Conservation (phyloP, 2,329 filamentous ascomycete genomes). For the Colletotrichum simmondsii region DNA sequence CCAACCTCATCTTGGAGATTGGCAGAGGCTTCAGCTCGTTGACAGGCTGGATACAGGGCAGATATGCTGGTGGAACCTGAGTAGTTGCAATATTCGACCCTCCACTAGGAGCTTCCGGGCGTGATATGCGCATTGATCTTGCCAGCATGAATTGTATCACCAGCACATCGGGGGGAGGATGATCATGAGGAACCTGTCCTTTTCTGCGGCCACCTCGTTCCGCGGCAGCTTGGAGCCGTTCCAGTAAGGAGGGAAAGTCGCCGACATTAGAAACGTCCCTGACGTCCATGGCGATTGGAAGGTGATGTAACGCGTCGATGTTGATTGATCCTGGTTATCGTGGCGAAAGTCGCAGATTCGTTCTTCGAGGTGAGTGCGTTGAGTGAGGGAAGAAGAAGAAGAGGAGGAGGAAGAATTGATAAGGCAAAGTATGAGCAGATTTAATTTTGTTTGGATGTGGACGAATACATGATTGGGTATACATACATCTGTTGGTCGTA, state of each 20-base stretch:
- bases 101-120: not conserved
- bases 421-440: not conserved
- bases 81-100: not conserved
- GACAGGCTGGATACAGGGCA: constrained; percentile 37
- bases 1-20: constrained; percentile 43
- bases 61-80: constrained; percentile 33
- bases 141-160: not conserved
- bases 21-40: constrained; percentile 35
- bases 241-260: not conserved
- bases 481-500: not conserved
- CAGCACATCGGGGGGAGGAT: not conserved
- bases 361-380: not conserved
- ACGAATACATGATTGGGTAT: too few species aligned
- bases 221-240: not conserved
- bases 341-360: not conserved
- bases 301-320: not conserved
- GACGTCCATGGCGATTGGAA: not conserved
- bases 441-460: too few species aligned
- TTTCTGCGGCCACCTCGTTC: not conserved
- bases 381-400: not conserved
- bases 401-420: not conserved
- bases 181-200: not conserved
- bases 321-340: not conserved
- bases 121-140: not conserved
- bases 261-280: not conserved